These are phyloP conservation scores for Aspergillus olivimuriae DNA, from an alignment of 495 filamentous ascomycete genomes.

Conservation along the genomic window DNA sequence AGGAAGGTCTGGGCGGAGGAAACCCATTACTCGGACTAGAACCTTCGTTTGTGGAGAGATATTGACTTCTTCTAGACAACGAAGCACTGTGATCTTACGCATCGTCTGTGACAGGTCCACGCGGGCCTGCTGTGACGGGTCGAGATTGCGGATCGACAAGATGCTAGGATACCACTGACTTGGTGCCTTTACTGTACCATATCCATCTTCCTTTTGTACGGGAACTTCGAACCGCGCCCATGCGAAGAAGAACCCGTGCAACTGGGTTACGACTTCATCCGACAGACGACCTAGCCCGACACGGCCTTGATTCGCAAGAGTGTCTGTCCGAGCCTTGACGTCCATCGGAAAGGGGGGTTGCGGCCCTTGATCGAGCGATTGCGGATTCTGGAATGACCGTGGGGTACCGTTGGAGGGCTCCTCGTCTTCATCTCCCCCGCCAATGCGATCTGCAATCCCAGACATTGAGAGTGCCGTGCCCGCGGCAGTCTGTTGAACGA, in stretches of 20 bases:
- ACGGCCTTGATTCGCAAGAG: conserved; percentile 8
- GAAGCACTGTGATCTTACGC: conserved; percentile 38
- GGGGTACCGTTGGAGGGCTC: conserved; percentile 6
- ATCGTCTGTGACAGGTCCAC: conserved; percentile 34
- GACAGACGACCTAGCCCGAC: conserved; percentile 31
- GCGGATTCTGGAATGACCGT: conserved; percentile 8
- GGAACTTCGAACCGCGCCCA: conserved; percentile 49
- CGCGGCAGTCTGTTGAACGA: conserved; percentile 34
- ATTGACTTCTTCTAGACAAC: conserved; percentile 36
- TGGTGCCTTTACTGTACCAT: no score
- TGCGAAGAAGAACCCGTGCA: conserved; percentile 57
- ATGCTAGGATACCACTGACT: no score
- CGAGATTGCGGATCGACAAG: conserved; percentile 37
- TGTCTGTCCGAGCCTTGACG: conserved; percentile 38
- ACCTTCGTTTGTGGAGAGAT: conserved; percentile 29
- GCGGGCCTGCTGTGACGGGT: conserved; percentile 30
- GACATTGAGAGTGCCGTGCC: conserved; percentile 34
- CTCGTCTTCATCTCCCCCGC: conserved; percentile 14
- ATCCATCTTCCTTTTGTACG: no score
- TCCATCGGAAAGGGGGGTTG: conserved; percentile 51
- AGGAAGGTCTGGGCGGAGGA: conserved; percentile 25
- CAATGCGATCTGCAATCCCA: conserved; percentile 29
- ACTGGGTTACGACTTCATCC: conserved; percentile 39
- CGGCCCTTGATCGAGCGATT: conserved; percentile 41
- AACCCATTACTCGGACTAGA: conserved; percentile 51